Evolutionary conservation across 2,329 filamentous ascomycete species (phyloP), one percentile per base, ranked within the genome.

Genomic region (Clarireedia homoeocarpa): DNA sequence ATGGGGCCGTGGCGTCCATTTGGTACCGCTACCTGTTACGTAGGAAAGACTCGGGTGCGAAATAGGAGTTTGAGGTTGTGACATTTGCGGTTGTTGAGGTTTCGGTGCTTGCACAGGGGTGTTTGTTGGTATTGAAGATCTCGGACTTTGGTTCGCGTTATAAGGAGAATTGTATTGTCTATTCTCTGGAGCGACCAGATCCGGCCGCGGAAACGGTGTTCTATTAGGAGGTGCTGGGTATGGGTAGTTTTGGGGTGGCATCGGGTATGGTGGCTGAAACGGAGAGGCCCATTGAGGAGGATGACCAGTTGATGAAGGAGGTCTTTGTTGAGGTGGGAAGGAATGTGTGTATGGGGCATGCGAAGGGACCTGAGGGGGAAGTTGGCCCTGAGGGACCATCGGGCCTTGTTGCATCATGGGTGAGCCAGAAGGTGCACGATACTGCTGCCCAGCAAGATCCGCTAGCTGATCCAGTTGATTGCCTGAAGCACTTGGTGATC

Each of bases 1-100:
- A 1, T 80, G 82, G 6, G 79, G 76, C 5, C 73, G 75, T 15
- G 77, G 72, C 2, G 74, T 79, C 82, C 83, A 86, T 63, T 78
- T 79, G 0, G 83, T 86, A 46, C 79, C 81, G 47, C 59, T 66
- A 15, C 68, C 68, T 40, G 67, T 70, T 23, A 58, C 63, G 38
- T 57, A 56, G 4, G 34, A 59, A 15, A 53, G 52, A 4, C 27
- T 34, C 17, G 51, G 55, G 12, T 58, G 58, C 9, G 58, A 56
- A 6, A 64, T 51, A 7, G 67, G 67, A 5, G 67, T 69, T 51
- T 62, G 61, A 17, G 67, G 66, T 27, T 59, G 53, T 45, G 55
- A 62, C 26, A 58, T 12, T 12, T 34, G 30, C 4, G 30, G 12
- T 34, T 9, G 49, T 20, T 60, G 58, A 47, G 51, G 48, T 45